A percentile compares a stretch with the other conserved stretches of the same genome.
Conservation (phyloP, 192 early-diverging fungal genomes). For the Backusella macrospora region DNA sequence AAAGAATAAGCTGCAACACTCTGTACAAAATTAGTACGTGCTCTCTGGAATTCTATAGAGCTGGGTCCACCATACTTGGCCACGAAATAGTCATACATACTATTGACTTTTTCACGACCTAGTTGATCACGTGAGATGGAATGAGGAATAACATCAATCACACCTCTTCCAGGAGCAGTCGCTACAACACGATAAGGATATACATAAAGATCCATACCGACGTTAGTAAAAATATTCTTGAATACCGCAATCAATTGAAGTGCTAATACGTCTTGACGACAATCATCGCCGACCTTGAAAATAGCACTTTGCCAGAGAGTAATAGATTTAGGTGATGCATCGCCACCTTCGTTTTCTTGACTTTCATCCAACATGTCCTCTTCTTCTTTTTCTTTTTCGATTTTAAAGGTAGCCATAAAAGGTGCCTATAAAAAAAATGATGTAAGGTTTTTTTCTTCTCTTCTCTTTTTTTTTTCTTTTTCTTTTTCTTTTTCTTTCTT, state of each 20-base stretch:
- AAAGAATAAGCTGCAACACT: conserved; percentile 95
- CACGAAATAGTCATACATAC: conserved; percentile 91
- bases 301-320: conserved; percentile 83
- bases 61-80: conserved; percentile 89
- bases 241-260: conserved; percentile 97
- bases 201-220: conserved; percentile 94
- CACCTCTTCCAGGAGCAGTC: conserved; percentile 94
- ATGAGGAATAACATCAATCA: conserved; percentile 97
- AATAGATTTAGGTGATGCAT: conserved; percentile 38
- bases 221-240: conserved; percentile 90
- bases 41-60: conserved; percentile 85
- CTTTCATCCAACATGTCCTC: conserved; percentile 51
- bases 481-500: conserved; percentile 70
- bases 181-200: conserved; percentile 98
- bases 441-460: background rate
- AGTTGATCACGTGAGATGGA: conserved; percentile 97
- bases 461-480: background rate
- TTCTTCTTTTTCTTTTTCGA: conserved; percentile 60
- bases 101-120: conserved; percentile 98
- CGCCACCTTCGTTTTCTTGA: conserved; percentile 27
- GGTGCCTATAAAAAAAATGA: conserved; percentile 63
- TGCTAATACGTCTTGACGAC: conserved; percentile 98
- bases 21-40: conserved; percentile 93
- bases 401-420: conserved; percentile 97
- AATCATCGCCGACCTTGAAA: conserved; percentile 99